These are phyloP conservation scores for Saussurea involucrata DNA, from an alignment of 129 eudicot species.

Conservation along the genomic window DNA sequence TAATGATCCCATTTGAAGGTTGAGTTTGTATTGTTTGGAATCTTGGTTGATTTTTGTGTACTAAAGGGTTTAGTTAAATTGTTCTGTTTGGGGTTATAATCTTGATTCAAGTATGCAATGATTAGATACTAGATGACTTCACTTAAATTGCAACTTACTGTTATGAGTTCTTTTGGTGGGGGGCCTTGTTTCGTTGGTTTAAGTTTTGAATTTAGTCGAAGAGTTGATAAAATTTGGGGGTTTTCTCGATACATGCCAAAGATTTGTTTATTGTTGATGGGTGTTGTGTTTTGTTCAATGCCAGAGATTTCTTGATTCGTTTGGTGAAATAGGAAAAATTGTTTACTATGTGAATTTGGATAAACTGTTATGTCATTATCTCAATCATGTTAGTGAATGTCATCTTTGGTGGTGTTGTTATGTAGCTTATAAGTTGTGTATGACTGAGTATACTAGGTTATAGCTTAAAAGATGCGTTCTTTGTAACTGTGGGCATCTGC, in stretches of 20 bases:
- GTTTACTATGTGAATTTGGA: background rate
- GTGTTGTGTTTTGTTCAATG: background rate
- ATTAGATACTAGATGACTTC: background rate
- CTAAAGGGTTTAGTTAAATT: background rate
- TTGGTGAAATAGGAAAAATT: background rate
- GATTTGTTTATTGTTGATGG: conserved; percentile 9
- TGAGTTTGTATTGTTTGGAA: conserved; percentile 11
- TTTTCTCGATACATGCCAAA: conserved; percentile 1
- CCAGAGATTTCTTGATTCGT: background rate
- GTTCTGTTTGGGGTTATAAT: conserved; percentile 10
- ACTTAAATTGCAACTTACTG: background rate
- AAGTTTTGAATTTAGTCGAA: conserved; percentile 11
- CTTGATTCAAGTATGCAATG: background rate
- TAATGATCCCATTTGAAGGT: background rate
- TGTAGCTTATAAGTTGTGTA: background rate
- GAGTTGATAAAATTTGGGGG: conserved; percentile 7
- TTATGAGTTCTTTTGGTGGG: background rate
- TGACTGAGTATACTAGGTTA: background rate
- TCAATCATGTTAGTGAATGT: background rate
- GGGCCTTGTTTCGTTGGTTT: background rate
- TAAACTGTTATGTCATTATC: background rate
- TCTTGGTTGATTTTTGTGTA: background rate
- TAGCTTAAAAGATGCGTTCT: background rate
- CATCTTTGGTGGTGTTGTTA: background rate
- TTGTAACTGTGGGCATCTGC: background rate